A percentile compares a stretch with the other conserved stretches of the same genome.
Evolutionary conservation across 768 basidiomycete genomes (phyloP).

Genomic region (Lactifluus piperatus): DNA sequence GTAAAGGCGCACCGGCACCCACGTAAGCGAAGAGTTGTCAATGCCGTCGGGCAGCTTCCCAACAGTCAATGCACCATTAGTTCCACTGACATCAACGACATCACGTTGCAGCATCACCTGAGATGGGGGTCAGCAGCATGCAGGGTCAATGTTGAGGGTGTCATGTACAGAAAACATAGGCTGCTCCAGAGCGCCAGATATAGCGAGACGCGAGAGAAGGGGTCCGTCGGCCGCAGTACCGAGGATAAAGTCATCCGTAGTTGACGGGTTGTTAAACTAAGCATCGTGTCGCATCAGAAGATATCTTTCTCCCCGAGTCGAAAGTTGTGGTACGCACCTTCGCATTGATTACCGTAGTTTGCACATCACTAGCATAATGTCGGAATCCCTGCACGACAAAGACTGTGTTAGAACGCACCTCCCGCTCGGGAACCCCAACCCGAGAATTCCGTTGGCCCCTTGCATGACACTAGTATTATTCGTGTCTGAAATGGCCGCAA

Average conservation of each 20-base stretch:
- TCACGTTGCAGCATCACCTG: conserved; percentile 52
- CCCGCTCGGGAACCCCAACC: conserved; percentile 55
- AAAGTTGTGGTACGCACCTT: not conserved
- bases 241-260: conserved; percentile 12
- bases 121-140: not conserved
- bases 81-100: conserved; percentile 59
- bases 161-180: conserved; percentile 33
- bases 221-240: conserved; percentile 25
- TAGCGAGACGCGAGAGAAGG: conserved; percentile 28
- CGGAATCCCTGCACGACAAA: not conserved
- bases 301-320: too few species aligned
- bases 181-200: conserved; percentile 34
- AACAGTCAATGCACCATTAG: conserved; percentile 53
- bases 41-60: conserved; percentile 54
- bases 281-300: not conserved
- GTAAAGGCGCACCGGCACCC: conserved; percentile 57
- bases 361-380: conserved; percentile 1
- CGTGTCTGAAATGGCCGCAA: conserved; percentile 61
- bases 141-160: too few species aligned
- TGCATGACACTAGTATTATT: conserved; percentile 51
- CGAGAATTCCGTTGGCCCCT: conserved; percentile 58
- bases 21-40: conserved; percentile 43
- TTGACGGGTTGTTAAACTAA: conserved; percentile 11
- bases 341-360: conserved; percentile 4
- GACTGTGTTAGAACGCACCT: conserved; percentile 7